phyloP scores from a whole-genome alignment of 305 asterid genomes.

The Vinca major region DNA sequence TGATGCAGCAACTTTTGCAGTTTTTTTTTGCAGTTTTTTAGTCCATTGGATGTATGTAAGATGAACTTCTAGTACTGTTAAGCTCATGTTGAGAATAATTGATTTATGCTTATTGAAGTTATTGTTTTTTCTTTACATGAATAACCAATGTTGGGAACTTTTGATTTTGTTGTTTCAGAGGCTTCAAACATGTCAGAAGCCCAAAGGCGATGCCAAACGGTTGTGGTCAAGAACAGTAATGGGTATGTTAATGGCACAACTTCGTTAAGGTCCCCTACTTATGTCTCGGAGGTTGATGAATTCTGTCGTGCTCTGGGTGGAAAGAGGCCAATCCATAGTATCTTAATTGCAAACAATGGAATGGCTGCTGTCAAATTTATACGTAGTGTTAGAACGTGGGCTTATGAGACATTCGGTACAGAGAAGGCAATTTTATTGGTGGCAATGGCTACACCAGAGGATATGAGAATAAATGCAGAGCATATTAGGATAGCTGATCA shows the following conservation, averaged over 20 bases:
- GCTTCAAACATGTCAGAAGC: slow-evolving; percentile 74
- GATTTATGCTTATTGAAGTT: background rate
- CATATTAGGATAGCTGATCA: slow-evolving; percentile 98
- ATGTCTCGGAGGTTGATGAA: slow-evolving; percentile 53
- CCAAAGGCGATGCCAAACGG: slow-evolving; percentile 52
- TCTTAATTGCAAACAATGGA: slow-evolving; percentile 93
- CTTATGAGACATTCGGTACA: slow-evolving; percentile 87
- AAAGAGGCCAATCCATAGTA: slow-evolving; percentile 70
- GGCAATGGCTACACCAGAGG: slow-evolving; percentile 99
- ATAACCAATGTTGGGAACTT: slow-evolving; percentile 2
- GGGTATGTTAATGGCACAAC: slow-evolving; percentile 47
- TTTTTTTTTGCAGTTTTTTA: background rate
- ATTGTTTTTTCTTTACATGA: background rate
- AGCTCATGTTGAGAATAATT: background rate
- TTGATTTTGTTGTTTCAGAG: slow-evolving; percentile 32
- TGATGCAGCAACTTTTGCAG: background rate
- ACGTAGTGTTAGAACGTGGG: slow-evolving; percentile 91
- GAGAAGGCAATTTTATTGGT: slow-evolving; percentile 92
- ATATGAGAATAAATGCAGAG: slow-evolving; percentile 98
- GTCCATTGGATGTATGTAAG: background rate
- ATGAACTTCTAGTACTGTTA: background rate
- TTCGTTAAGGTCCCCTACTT: slow-evolving; percentile 50
- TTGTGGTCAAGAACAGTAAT: slow-evolving; percentile 29
- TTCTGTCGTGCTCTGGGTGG: slow-evolving; percentile 84
- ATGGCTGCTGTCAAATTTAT: slow-evolving; percentile 99